Base-by-base conservation (phyloP, 257 asterid species). In the Gentiana macrophylla region DNA sequence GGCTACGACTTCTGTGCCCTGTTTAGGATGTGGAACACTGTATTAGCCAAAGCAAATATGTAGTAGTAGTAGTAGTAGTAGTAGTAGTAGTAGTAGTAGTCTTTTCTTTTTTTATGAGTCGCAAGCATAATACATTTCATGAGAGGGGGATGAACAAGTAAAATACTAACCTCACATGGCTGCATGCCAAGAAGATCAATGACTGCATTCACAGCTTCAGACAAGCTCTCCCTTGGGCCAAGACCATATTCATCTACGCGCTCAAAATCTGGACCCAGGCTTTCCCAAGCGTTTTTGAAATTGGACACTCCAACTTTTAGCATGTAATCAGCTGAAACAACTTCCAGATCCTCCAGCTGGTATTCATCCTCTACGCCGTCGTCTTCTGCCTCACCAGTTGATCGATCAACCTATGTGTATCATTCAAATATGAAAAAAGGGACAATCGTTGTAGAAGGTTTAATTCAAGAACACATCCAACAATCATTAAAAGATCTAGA, bases 371-470 rank as follows among this genome's bases (percentile, higher is more conserved):
- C 99, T 60, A 84, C 94, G 0, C 94, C 95, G 67, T 92, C 97
- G n/a, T 92, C 99, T 70, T 89, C 97, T 43, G 83, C 84, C 69
- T 92, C 99, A n/a, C 99, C 97, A 52, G 94, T 88, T 35, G 97
- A 77, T 62, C 89, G 64, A 69, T 92, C 99, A 68, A 92, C 97
- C 99, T 92, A 60, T 10, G 46, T 41, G 46, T 3, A 41, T 24
- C 24, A 10, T 41, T 41, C 9, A 10, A 41, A 54, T 24, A 47
- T 47, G 36, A 12, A 13, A 6, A 43, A 32, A 3, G 61, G 34
- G 55, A 38, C 10, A 54, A 15, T 36, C 24, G 38, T 43, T 57
- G 33, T 2, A 41, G 9, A 5, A 41, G 10, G 6, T 5, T 5
- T 41, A 5, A 7, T 41, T 41, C 9, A 41, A 5, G 46, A 24